Evolutionary conservation across 108 stramenopile genomes (phyloP), one percentile per base, ranked within the genome.

Genomic region (Conticribra weissflogii): DNA sequence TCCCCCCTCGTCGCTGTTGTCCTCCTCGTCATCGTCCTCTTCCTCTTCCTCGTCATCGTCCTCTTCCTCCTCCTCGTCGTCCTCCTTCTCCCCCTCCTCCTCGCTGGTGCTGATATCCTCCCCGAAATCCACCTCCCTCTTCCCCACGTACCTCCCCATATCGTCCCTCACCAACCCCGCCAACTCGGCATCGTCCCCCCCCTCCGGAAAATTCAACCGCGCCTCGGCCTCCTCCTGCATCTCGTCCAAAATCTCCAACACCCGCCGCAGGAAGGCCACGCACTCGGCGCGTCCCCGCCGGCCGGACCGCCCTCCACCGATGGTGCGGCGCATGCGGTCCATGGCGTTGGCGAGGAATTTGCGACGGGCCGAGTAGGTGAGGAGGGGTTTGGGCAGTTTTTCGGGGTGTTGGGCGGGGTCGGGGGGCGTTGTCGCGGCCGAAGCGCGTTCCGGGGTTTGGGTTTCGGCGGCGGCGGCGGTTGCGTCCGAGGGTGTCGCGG

Each of bases 241-340:
- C 63, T 72, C 80, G 32, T 77, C 76, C 62, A 77, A 52, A 15
- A 69, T 51, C 9, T 77, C 76, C 54, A 77, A 51, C 32, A 58
- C 63, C 27, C 50, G 34, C 15, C 76, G 46, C n/a, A 78, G 58
- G 52, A 78, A 78, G 9, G 76, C 68, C n/a, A 70, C 68, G 31
- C 68, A 69, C 28, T 78, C 76, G 18, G 76, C 76, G 5, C 76
- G 63, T 28, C 76, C 76, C 19, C 76, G 61, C 16, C 76, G 66
- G 18, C 76, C 76, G 1, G 68, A 70, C 30, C 76, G 57, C 25
- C 76, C 76, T 21, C 76, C 76, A 3, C 66, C 78, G 23, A 74
- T 68, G 47, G 78, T 69, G 47, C 53, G 66, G 2, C 78, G 44
- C 57, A 74, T 66, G 23, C 73, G 47, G 45, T 79, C 78, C 78